These are phyloP conservation scores for Myriosclerotinia curreyana DNA, from an alignment of 2,329 filamentous ascomycete genomes.

Conservation along the genomic window DNA sequence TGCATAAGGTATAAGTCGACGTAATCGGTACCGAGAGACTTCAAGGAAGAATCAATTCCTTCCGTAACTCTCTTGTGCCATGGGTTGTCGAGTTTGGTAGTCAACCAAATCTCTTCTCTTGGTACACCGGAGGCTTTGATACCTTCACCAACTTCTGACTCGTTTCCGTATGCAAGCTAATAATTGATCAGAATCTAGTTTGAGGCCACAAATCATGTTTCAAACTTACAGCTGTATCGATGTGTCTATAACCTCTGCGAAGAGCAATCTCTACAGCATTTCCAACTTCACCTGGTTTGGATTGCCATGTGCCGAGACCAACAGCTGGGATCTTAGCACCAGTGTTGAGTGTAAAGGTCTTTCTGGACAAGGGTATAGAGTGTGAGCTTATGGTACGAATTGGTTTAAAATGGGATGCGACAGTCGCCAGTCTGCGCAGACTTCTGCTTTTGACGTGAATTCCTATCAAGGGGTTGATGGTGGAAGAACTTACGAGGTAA, in stretches of 20 bases:
- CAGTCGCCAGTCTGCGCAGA: constrained; percentile 20
- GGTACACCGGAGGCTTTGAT: constrained; percentile 65
- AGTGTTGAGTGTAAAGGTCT: constrained; percentile 67
- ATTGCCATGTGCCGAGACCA: constrained; percentile 79
- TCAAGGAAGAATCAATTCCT: constrained; percentile 58
- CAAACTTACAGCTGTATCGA: constrained; percentile 53
- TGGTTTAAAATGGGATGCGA: constrained; percentile 19
- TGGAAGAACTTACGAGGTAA: constrained; percentile 33
- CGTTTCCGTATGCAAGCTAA: constrained; percentile 70
- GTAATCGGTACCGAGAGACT: constrained; percentile 61
- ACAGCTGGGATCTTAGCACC: constrained; percentile 75
- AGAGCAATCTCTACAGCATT: constrained; percentile 70
- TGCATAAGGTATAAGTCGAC: constrained; percentile 71
- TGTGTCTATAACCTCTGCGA: constrained; percentile 67
- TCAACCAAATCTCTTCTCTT: constrained; percentile 66
- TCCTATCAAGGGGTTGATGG: constrained; percentile 18
- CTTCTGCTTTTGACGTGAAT: constrained; percentile 24
- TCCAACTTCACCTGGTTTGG: constrained; percentile 61
- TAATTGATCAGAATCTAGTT: constrained; percentile 15
- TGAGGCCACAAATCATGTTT: constrained; percentile 24
- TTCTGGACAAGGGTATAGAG: constrained; percentile 35
- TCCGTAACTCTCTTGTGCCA: constrained; percentile 69
- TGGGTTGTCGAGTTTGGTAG: constrained; percentile 80
- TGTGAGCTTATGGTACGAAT: constrained; percentile 28
- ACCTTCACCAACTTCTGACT: constrained; percentile 63